Base-by-base conservation (phyloP, 306 rosid species). In the Cucurbita ficifolia region DNA sequence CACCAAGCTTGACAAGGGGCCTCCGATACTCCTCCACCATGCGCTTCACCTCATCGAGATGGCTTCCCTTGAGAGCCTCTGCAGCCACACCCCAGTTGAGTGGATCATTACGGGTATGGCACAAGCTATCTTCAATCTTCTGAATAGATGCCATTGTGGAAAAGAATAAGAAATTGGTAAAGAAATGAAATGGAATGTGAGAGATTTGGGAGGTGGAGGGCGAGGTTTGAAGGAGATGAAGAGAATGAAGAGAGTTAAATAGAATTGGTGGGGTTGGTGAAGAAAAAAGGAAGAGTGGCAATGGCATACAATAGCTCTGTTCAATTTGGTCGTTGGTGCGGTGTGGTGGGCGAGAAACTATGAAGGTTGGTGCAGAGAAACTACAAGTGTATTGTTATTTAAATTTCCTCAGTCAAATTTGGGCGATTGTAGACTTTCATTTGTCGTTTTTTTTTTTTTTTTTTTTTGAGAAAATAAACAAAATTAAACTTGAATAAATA, bases 1-100 rank as follows among this genome's bases (percentile, higher is more conserved):
- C 71, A 0, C 97, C 96, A 14, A 93, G 88, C 5, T 57, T 67
- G 5, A 93, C 90, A 24, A 81, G 50, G 5, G 72, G 72, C 39
- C 72, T 67, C 7, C 72, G 3, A 0, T 67, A 67, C 40, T 67
- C 72, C 12, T 67, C 72, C 12, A 67, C 72, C 72, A 67, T 67
- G 18, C 54, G 72, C 72, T 67, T 67, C 7, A 67, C 72, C 72
- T 67, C 72, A 6, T 45, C 72, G 0, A 67, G 53, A 67, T 67
- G 72, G 5, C 72, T 67, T 18, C 72, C 72, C 72, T 67, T 67
- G 13, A 67, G 72, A 0, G 72, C 6, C 7, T 67, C 54, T 2
- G 72, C 72, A 1, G 72, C 72, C 5, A 45, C 0, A 4, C 72
- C 72, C 72, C 72, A 67, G 18, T 67, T 67, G 19, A 67, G 72